Percentiles rank a stretch among this genome's conserved stretches.
phyloP scores from a whole-genome alignment of 73 alveolate genomes.

The Tetrahymena elliotti region DNA sequence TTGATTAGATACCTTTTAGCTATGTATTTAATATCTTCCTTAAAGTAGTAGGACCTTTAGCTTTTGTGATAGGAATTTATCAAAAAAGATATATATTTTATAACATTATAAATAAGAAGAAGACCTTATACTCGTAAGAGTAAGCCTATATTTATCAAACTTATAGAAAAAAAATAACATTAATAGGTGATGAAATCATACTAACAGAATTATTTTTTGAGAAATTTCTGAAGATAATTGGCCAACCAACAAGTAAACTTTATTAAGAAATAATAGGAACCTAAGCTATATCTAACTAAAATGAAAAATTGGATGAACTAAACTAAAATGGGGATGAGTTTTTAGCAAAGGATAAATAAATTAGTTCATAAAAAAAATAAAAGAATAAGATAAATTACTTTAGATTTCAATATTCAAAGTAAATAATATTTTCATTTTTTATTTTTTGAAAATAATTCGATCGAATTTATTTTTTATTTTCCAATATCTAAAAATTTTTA shows the following conservation, averaged over 20 bases:
- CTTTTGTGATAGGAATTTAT: not conserved
- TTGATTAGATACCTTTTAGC: not conserved
- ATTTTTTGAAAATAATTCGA: no score
- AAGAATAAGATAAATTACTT: no score
- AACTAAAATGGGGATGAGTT: no score
- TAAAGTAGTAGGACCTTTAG: not conserved
- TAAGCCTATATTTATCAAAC: not conserved
- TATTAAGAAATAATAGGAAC: not conserved
- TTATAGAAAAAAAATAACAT: not conserved
- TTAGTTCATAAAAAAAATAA: no score
- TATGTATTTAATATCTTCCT: not conserved
- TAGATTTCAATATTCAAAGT: no score
- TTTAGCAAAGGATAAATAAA: no score
- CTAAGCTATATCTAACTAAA: not conserved
- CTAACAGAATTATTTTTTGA: not conserved
- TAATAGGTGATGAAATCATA: not conserved
- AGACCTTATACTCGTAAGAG: not conserved
- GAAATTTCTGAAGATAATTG: not conserved
- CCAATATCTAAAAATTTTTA: no score
- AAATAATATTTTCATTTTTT: no score
- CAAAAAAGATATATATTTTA: not conserved
- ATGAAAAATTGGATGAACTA: no score
- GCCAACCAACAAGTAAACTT: not conserved
- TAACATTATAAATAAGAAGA: not conserved
- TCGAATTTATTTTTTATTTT: no score